A percentile compares a stretch with the other conserved stretches of the same genome.
These are phyloP conservation scores for Parietichytrium sp. DNA, from an alignment of 108 stramenopile genomes.

Conservation along the genomic window DNA sequence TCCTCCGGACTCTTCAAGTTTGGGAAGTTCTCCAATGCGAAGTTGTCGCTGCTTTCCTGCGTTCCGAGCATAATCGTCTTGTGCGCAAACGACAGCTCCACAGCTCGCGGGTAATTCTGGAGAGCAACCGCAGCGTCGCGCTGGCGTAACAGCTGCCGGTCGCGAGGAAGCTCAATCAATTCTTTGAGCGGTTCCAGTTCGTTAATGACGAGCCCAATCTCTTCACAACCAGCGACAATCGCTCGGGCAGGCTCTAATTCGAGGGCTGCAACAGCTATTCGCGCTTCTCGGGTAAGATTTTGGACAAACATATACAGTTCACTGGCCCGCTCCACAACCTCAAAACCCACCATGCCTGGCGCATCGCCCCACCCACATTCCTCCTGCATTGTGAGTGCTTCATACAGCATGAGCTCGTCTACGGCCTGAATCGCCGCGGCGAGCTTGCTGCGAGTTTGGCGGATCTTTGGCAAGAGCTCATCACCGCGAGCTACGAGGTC, in stretches of 20 bases:
- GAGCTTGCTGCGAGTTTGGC: not conserved
- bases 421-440: constrained; percentile 22
- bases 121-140: constrained; percentile 33
- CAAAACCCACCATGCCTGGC: not conserved
- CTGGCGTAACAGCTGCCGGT: constrained; percentile 30
- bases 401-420: not conserved
- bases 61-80: not conserved
- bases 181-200: not conserved
- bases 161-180: constrained; percentile 7
- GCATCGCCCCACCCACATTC: constrained; percentile 14
- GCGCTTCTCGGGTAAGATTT: constrained; percentile 26
- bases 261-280: not conserved
- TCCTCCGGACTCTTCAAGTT: constrained; percentile 27
- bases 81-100: not conserved
- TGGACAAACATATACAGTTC: not conserved
- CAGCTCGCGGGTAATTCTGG: constrained; percentile 26
- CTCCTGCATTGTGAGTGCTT: not conserved
- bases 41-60: constrained; percentile 30
- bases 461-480: not conserved
- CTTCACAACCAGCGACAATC: constrained; percentile 14
- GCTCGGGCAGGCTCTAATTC: constrained; percentile 7
- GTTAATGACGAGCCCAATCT: not conserved
- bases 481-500: not conserved
- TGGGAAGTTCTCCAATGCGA: constrained; percentile 30
- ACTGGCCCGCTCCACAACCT: not conserved